Base-by-base conservation (phyloP, 208 protist genomes). In the Wallacemonas sp. region DNA sequence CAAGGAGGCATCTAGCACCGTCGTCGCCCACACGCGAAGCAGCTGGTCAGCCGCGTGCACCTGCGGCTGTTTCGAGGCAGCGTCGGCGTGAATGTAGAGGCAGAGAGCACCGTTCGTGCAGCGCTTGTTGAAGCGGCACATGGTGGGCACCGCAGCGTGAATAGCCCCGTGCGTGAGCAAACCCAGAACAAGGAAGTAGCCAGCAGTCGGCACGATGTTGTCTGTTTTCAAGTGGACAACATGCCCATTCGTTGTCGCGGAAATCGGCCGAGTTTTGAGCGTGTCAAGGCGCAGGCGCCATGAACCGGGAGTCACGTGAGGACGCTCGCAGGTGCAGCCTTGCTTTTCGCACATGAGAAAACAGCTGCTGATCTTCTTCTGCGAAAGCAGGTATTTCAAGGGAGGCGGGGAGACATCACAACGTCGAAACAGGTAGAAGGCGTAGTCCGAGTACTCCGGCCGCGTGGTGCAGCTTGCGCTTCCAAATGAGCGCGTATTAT, bases 11-110 rank as follows among this genome's bases (percentile, higher is more conserved):
- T 61, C 34, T 27, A 53, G 17, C 27, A 31, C 71, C 46, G 14
- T 59, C 47, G 33, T 75, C 66, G 58, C 46, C 59, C 67, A 79
- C 31, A 45, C 45, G 9, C 65, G 69, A 17, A 77, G 66, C 19
- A 30, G 15, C 64, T 62, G 72, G 26, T 75, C 60, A 33, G 84
- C 79, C 11, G 46, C 62, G 30, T 76, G 76, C 38, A 47, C 15
- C 19, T 30, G 28, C 24, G 27, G 14, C 9, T 77, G 53, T 14
- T 54, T 53, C 8, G 54, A 65, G 17, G 22, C 11, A 26, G 73
- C 72, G 58, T 88, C 69, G 2, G 84, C 78, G 66, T 95, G 90
- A 30, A 95, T 82, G 70, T 87, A 95, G 24, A 95, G 72, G 49
- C 90, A 95, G 28, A 63, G 66, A 14, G 75, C 63, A 15, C 86